Evolutionary conservation across 768 basidiomycete genomes (phyloP), one percentile per base, ranked within the genome.

Genomic region (Hortiboletus campestris): DNA sequence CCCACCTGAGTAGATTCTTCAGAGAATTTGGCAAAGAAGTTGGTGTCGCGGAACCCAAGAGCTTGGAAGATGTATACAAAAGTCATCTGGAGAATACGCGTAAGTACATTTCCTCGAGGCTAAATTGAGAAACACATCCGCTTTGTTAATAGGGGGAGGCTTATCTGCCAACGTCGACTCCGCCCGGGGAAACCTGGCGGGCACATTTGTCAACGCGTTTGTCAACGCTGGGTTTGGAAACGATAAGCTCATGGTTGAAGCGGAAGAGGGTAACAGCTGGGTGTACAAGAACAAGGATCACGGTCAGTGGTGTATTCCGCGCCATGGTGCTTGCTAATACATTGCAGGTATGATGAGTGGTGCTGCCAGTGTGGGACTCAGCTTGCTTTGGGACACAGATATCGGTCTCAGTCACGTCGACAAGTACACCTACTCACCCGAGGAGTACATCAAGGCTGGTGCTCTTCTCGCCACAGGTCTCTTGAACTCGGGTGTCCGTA

Each of bases 241-340:
- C 69, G 97, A 99, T 72, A 98, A 97, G 70, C 82, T 99, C 51
- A 96, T 99, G 92, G 94, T 95, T 6, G 89, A 88, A 67, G 96
- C 94, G 2, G 91, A 94, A 56, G 95, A 97, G 66, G 96, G 97
- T 14, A 91, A 85, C 72, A 95, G 93, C 64, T 99, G 94, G 94
- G 93, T 99, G 55, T 99, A 98, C 80, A 98, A 98, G 82, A 98
- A 98, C 79, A 98, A 98, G 75, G 96, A 98, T 50, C 93, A 97
- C 59, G 97, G 95, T 87, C 55, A 20, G 79, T 67, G 14, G 45
- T 16, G 29, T 40, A n/a, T 35, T 48, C 38, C 11, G 16, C 41
- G 25, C 20, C 20, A 6, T 58, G 32, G 16, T n/a, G 2, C 49
- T 20, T 39, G 6, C 41, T 61, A 5, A 69, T 28, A 35, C 34